Base-by-base conservation (phyloP, 805 yeast genomes). In the Hanseniaspora osmophila region DNA sequence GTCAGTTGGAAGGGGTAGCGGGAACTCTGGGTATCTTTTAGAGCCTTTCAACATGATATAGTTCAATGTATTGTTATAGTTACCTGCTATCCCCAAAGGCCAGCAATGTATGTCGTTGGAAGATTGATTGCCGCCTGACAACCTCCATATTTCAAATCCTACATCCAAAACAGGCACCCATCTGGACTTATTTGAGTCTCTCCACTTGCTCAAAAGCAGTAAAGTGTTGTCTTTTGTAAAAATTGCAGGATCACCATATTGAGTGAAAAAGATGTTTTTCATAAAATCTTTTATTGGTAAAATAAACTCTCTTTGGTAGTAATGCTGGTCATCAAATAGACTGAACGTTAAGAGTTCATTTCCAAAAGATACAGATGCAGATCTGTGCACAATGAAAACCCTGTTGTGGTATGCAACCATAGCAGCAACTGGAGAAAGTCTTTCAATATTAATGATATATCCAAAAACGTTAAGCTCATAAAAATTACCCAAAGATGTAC, bases 171-270 rank as follows among this genome's bases (percentile, higher is more conserved):
- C 53, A 1, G 97, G 97, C 11, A 85, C 68, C 96, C 97, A 90
- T 49, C 78, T 70, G 2, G 94, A 78, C 58, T 87, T 92, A 33
- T 71, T 61, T 0, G 81, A 68, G 18, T 73, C 75, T 53, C 96
- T 70, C 95, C 96, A 90, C 51, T 79, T 75, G 19, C 79, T 69
- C 17, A 92, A 65, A 0, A 85, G 75, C 30, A 83, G 61, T 35
- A 92, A 67, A 10, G 78, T 73, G 49, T 86, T 86, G 51, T 80
- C 87, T 30, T 70, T 67, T n/a, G 94, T 95, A 46, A 80, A 82
- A 6, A 88, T 60, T 51, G 92, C 83, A 1, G 98, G 98, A 60
- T 90, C 96, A 17, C 95, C 95, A 54, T 75, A 80, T 40, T 80
- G 79, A 39, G 85, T 81, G 67, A 90, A 92, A 56, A 92, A 87